phyloP scores from a whole-genome alignment of 139 green algal species.

The Chlamydomonas incerta region DNA sequence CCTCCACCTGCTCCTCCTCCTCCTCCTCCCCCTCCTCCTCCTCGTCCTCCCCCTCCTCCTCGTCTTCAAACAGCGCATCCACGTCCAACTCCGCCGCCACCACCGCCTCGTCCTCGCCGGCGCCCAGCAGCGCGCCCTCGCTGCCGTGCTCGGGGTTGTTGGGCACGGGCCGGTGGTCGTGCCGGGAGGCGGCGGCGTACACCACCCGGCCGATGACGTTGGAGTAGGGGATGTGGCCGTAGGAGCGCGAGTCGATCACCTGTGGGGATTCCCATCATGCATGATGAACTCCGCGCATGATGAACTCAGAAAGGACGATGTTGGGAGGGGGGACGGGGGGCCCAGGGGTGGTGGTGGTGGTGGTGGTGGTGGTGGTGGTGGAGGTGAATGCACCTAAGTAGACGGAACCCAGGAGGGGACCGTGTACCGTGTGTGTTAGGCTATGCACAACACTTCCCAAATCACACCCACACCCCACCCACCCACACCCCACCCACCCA shows the following conservation, averaged over 20 bases:
- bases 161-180: slow-evolving; percentile 18
- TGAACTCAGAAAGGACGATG: too few relatives aligned
- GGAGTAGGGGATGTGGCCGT: slow-evolving; percentile 54
- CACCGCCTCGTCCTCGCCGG: slow-evolving; percentile 32
- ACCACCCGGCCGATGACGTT: slow-evolving; percentile 59
- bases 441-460: too few relatives aligned
- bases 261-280: too few relatives aligned
- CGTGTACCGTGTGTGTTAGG: too few relatives aligned
- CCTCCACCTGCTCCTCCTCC: background rate
- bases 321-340: too few relatives aligned
- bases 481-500: too few relatives aligned
- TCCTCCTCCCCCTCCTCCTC: background rate
- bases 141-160: slow-evolving; percentile 30
- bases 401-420: too few relatives aligned
- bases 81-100: slow-evolving; percentile 41
- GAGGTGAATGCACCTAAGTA: too few relatives aligned
- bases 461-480: too few relatives aligned
- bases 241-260: slow-evolving; percentile 56
- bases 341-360: too few relatives aligned
- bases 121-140: background rate
- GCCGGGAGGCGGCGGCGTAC: slow-evolving; percentile 32
- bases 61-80: background rate
- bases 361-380: too few relatives aligned
- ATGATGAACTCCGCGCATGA: too few relatives aligned
- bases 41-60: background rate